A percentile compares a stretch with the other conserved stretches of the same genome.
Evolutionary conservation across 345 rosid species (phyloP).

Genomic region (Eucalyptus melliodora): DNA sequence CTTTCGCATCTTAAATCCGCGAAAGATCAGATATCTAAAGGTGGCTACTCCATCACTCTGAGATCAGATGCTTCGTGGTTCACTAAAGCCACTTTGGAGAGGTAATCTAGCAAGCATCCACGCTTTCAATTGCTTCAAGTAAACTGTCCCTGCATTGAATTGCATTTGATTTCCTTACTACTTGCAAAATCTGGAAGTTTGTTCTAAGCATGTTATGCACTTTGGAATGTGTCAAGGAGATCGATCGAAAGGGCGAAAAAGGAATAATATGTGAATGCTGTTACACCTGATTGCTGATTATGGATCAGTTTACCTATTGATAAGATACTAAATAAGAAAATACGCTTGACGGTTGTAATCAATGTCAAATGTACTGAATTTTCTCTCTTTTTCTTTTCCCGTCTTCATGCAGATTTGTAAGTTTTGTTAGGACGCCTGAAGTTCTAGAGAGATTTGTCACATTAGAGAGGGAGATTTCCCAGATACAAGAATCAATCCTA

Average conservation of each 20-base stretch:
- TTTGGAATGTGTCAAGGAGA: not conserved
- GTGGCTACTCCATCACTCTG: constrained; percentile 84
- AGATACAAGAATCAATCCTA: constrained; percentile 69
- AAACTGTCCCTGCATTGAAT: not conserved
- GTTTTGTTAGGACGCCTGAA: constrained; percentile 91
- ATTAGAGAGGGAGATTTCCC: constrained; percentile 69
- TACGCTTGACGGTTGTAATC: not conserved
- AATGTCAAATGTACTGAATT: not conserved
- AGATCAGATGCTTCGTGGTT: constrained; percentile 62
- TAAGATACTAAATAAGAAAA: not conserved
- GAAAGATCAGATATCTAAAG: constrained; percentile 81
- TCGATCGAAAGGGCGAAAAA: not conserved
- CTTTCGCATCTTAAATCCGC: constrained; percentile 67
- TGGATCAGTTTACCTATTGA: not conserved
- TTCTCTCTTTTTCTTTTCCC: not conserved
- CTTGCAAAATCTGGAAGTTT: not conserved
- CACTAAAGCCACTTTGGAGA: constrained; percentile 80
- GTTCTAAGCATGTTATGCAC: not conserved
- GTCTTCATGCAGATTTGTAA: constrained; percentile 52
- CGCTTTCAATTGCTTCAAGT: not conserved
- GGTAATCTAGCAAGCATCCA: constrained; percentile 19
- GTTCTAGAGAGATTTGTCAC: constrained; percentile 92
- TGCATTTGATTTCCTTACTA: not conserved
- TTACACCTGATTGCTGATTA: not conserved
- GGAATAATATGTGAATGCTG: not conserved